Base-by-base conservation (phyloP, 306 rosid species). In the Cyclanthera cordifolia region DNA sequence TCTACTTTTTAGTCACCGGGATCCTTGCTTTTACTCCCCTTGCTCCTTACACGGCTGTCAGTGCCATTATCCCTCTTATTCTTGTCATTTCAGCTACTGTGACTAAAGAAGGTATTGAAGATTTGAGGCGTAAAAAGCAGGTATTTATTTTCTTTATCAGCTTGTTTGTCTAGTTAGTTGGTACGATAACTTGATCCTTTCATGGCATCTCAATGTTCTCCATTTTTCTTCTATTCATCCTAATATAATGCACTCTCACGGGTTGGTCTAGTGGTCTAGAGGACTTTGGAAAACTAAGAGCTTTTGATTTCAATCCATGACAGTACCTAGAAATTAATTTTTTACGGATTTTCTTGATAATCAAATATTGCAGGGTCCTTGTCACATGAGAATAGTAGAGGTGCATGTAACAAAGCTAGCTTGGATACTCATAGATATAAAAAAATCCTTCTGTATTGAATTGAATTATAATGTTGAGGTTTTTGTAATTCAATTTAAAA, bases 101-200 rank as follows among this genome's bases (percentile, higher is more conserved):
- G 94, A 72, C 79, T 49, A 93, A 93, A 80, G 98, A 93, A 67
- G 95, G 79, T 30, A 82, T 89, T 14, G 98, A 89, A 79, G 98
- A 93, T 79, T 71, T 55, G 96, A 78, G 82, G 25, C 74, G 98
- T 45, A 87, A 89, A 56, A 82, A 79, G 78, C 98, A 93, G 96
- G 98, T 93, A 79, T 71, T 73, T 76, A 14, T 59, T 15, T 75
- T 23, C 27, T 25, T 1, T 43, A 53, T 59, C 72, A 28, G 75
- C 55, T 56, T 77, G 8, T 43, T 8, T 67, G 13, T 41, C 2
- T 66, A 21, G 17, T 21, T 39, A 8, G 13, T 63, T 63, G 69
- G 41, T 16, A 20, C 14, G 32, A 41, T 20, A 41, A 13, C 52
- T 63, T 63, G 69, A 63, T 37, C 32, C 69, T 39, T 63, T 41